Conservation (phyloP, 2,329 filamentous ascomycete species). For the Fusarium hainanense region DNA sequence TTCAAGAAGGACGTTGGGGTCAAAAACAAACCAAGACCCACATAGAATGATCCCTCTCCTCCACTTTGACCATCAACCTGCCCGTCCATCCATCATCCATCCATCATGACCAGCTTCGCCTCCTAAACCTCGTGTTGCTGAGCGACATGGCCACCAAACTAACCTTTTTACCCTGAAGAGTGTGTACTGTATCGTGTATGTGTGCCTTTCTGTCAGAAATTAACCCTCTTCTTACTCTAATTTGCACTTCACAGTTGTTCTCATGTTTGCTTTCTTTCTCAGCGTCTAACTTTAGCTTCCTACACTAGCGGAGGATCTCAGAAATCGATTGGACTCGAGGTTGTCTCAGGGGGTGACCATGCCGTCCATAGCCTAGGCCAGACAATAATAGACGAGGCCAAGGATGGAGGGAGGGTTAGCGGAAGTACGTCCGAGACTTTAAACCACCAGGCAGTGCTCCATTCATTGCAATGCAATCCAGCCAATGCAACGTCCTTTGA, state of each 20-base stretch:
- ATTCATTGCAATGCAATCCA: slow-evolving; percentile 10
- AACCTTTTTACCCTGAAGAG: neutral
- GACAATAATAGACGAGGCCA: slow-evolving; percentile 38
- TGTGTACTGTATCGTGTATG: neutral
- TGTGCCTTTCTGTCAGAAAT: neutral
- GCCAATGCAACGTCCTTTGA: slow-evolving; percentile 9
- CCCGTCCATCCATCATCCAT: slow-evolving; percentile 21
- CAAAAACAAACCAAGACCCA: slow-evolving; percentile 21
- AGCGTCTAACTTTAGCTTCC: slow-evolving; percentile 31
- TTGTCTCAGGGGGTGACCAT: slow-evolving; percentile 45
- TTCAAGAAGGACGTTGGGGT: slow-evolving; percentile 27
- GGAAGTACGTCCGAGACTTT: slow-evolving; percentile 39
- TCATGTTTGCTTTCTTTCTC: slow-evolving; percentile 18
- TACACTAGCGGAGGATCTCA: slow-evolving; percentile 38
- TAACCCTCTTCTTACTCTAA: slow-evolving; percentile 3
- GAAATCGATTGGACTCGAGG: slow-evolving; percentile 37
- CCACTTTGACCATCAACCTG: slow-evolving; percentile 22
- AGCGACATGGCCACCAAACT: slow-evolving; percentile 27
- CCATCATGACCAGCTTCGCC: slow-evolving; percentile 41
- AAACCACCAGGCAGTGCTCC: slow-evolving; percentile 16
- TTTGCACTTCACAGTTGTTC: slow-evolving; percentile 1
- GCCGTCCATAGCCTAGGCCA: slow-evolving; percentile 13
- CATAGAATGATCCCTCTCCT: slow-evolving; percentile 21
- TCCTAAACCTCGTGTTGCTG: slow-evolving; percentile 41
- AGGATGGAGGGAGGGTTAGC: slow-evolving; percentile 12